Evolutionary conservation across 352 stramenopile genomes (phyloP).

Genomic region (Pythium brachiatum): DNA sequence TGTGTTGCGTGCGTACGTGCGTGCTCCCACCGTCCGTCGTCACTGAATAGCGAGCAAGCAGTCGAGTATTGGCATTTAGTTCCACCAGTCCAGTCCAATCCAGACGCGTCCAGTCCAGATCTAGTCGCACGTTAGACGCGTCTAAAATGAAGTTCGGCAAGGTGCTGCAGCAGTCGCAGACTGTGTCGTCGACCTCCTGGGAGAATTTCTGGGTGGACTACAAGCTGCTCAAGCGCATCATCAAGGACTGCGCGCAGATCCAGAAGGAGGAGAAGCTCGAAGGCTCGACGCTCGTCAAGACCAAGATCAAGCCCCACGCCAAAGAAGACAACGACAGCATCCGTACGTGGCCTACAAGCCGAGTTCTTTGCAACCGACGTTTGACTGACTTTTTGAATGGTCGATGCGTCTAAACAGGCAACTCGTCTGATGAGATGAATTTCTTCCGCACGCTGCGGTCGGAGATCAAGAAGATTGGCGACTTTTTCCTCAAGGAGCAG

Average conservation of each 20-base stretch:
- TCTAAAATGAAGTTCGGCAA: slow-evolving; percentile 85
- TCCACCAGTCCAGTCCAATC: not conserved
- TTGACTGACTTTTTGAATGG: not conserved
- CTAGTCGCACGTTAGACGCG: not conserved
- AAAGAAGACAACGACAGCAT: slow-evolving; percentile 89
- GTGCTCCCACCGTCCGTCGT: not conserved
- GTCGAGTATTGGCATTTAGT: not conserved
- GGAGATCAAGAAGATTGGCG: slow-evolving; percentile 85
- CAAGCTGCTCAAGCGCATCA: slow-evolving; percentile 88
- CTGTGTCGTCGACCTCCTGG: slow-evolving; percentile 76
- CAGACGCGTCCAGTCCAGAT: not conserved
- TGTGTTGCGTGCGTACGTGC: slow-evolving; percentile 2
- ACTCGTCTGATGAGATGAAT: slow-evolving; percentile 84
- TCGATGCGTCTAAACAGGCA: slow-evolving; percentile 31
- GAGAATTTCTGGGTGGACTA: slow-evolving; percentile 85
- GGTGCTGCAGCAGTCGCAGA: slow-evolving; percentile 83
- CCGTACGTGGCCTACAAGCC: slow-evolving; percentile 37
- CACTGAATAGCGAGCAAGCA: not conserved
- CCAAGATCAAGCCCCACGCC: slow-evolving; percentile 72
- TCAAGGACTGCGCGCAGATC: slow-evolving; percentile 88
- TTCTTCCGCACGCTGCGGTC: slow-evolving; percentile 84
- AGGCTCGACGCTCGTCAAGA: slow-evolving; percentile 67
- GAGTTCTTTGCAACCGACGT: not conserved
- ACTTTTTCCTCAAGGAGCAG: slow-evolving; percentile 86
- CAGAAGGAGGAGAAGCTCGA: slow-evolving; percentile 85